phyloP scores from a whole-genome alignment of 805 yeast species.

The Yarrowia osloensis region DNA sequence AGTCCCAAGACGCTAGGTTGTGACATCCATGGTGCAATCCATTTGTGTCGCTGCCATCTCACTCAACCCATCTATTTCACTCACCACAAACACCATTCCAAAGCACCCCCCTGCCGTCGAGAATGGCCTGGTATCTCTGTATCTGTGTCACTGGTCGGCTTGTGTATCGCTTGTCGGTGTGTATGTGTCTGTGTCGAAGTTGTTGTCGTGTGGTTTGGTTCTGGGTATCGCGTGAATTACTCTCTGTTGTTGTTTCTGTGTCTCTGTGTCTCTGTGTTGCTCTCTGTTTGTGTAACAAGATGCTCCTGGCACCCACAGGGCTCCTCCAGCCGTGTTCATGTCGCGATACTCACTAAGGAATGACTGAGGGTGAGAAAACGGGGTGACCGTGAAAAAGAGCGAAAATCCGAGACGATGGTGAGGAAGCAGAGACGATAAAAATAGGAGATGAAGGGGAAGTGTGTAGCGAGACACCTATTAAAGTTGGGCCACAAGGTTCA shows the following conservation, averaged over 20 bases:
- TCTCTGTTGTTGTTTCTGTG: neutral
- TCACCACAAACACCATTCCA: neutral
- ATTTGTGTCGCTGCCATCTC: too few species aligned
- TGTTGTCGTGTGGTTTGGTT: neutral
- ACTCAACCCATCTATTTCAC: too few species aligned
- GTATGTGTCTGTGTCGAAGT: neutral
- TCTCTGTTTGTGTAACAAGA: neutral
- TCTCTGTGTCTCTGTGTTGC: neutral
- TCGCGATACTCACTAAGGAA: slow-evolving; percentile 28
- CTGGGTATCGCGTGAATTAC: neutral
- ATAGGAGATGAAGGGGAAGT: slow-evolving; percentile 1
- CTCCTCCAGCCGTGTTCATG: neutral
- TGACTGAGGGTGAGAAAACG: slow-evolving; percentile 30
- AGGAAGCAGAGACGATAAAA: slow-evolving; percentile 21
- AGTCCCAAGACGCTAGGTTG: too few species aligned
- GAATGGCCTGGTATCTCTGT: neutral
- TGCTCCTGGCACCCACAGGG: neutral
- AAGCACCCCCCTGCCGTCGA: neutral
- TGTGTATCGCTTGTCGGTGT: neutral
- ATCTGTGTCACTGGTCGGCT: neutral
- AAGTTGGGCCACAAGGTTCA: slow-evolving; percentile 4
- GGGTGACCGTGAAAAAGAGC: slow-evolving; percentile 28
- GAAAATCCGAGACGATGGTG: slow-evolving; percentile 26
- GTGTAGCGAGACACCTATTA: slow-evolving; percentile 1
- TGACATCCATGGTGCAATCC: neutral